Base-by-base conservation (phyloP, 176 grass and related monocot genomes). In the Carex scoparia region DNA sequence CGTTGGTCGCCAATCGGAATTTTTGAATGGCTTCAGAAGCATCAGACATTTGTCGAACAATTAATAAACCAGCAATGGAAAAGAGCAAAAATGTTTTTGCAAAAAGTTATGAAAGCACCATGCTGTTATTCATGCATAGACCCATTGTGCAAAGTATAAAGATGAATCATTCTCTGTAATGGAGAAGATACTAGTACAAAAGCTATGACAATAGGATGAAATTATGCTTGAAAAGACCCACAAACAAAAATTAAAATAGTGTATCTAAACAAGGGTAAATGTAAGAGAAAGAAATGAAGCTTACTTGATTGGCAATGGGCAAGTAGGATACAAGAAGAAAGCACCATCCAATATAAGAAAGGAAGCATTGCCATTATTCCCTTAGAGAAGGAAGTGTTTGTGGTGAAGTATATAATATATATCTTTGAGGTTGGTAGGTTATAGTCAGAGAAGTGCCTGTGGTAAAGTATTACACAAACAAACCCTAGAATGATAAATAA, bases 241-340 rank as follows among this genome's bases (percentile, higher is more conserved):
- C 14, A 82, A 82, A 67, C 19, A 1, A 13, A 83, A 81, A 28
- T 62, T 66, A 19, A 48, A 65, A 23, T 8, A 31, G 15, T 46
- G 70, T 28, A 65, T 46, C 13, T 48, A 31, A 18, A 83, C 18
- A 67, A 66, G 7, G 42, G 2, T 10, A 40, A 67, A 1, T 66
- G 13, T 28, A 65, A 67, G n/a, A 15, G 60, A 46, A 66, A 83
- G 5, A 15, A 14, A 30, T 53, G 23, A 54, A 31, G 54, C 49
- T 40, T 83, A 83, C 80, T 37, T 83, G 27, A 15, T 66, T 83
- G 61, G 61, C 59, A 62, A 49, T 67, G 18, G 42, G 60, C 37
- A 7, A 54, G 38, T 53, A 31, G 30, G 5, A 65, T 49, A 2
- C 16, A 83, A 54, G 61, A 83, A 46, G 33, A 12, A 68, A 83